Base-by-base conservation (phyloP, 1,284 basidiomycete genomes). In the Ustilago hordei region DNA sequence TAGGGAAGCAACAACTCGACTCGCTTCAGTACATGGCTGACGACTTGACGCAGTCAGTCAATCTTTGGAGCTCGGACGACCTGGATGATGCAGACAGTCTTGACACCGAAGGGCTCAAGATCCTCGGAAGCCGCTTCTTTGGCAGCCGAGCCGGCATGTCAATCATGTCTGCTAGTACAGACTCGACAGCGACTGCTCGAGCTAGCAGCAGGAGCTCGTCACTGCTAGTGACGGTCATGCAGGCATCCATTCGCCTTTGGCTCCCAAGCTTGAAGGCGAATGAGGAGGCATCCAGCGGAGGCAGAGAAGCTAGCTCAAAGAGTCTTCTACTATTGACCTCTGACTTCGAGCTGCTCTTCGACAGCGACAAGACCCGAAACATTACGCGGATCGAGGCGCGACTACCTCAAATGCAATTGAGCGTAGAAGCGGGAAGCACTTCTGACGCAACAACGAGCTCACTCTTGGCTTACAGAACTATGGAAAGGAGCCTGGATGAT, bases 111-210 rank as follows among this genome's bases (percentile, higher is more conserved):
- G 76, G 65, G 0, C 70, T 82, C 48, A 64, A 69, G 28, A 82
- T 81, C 7, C 64, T 82, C 1, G 79, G 81, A 28, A 80, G 78
- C 34, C 64, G 81, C 7, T 82, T 81, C 64, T 82, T 82, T 54
- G 79, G 81, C 31, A 64, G 69, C 36, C 64, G 71, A 13, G 69
- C 75, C 11, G 75, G 74, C 35, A 54, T 75, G 60, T 81, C 78
- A 7, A 43, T 62, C 50, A 65, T 76, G 50, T 80, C 79, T 4
- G 50, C 63, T 3, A 80, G 79, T 60, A 74, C 76, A 0, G 76
- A 78, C 19, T 80, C 78, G 13, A 72, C 71, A 2, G 60, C 69
- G 3, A 73, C 77, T 1, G 64, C 68, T 38, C 63, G 76, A 1
- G 57, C 60, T 23, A 54, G 12, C 31, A 54, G 36, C 55, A 69